Evolutionary conservation across 805 yeast genomes (phyloP), one percentile per base, ranked within the genome.

Genomic region (Babjeviella inositovora): DNA sequence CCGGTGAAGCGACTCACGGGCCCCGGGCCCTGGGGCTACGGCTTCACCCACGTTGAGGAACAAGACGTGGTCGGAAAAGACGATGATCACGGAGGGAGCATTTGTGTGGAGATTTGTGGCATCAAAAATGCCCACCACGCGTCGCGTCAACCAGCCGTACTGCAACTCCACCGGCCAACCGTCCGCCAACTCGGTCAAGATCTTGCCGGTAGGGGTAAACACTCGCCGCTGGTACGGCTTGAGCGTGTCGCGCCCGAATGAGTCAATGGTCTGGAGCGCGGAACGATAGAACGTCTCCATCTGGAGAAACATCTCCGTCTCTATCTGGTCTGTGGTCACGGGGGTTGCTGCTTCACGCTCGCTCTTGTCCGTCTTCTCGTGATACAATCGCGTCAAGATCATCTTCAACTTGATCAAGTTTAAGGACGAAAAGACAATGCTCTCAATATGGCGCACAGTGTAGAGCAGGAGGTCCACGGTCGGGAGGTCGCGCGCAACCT

Each of bases 151-250:
- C 96, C 95, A 85, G 11, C 93, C 93, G 39, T 71, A 74, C 32
- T 80, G 93, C 13, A 87, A 53, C 32, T 75, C 85, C 0, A 66
- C 49, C 0, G 97, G 97, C 96, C 96, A 85, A 8, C 68, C 70
- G 9, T 67, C 57, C 3, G 94, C 93, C 11, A 84, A 45, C 35
- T 84, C 94, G 0, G 92, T 73, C 23, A 87, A 50, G 3, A 87
- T 59, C 42, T 82, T 84, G 1, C 96, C 96, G 0, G 93, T 73
- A 3, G 94, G 94, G 0, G 95, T 85, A 42, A 84, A 79, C 0
- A 82, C 70, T 32, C 94, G 51, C 25, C 70, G 56, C 29, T 61
- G 64, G 31, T 64, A 70, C 6, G 68, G 63, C 23, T 48, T 50
- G 25, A 57, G 32, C 18, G 56, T 53, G 23, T 57, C 66, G 13